Percentiles rank a stretch among this genome's conserved stretches.
Conservation (phyloP, 768 basidiomycete species). For the Tulasnella calospora region DNA sequence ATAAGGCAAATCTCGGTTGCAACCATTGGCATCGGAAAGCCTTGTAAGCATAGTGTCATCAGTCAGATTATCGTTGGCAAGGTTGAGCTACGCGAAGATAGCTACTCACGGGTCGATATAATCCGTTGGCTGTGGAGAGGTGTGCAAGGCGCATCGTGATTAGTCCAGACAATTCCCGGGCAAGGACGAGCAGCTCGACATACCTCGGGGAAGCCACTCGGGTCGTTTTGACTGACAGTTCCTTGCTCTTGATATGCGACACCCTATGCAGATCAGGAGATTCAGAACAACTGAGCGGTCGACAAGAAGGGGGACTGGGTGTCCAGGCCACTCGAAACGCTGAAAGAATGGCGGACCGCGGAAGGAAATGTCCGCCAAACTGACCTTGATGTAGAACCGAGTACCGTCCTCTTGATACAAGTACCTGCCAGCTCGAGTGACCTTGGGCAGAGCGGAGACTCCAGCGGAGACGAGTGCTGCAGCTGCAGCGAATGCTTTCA, state of each 20-base stretch:
- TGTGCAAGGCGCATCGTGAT: conserved; percentile 26
- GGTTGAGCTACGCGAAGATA: neutral
- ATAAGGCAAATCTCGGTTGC: conserved; percentile 73
- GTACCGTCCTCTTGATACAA: conserved; percentile 70
- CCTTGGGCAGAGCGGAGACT: conserved; percentile 61
- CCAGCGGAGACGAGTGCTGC: conserved; percentile 43
- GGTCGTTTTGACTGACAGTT: conserved; percentile 32
- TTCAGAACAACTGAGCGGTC: neutral
- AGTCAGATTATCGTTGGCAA: neutral
- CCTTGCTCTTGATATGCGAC: conserved; percentile 83
- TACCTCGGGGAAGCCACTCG: conserved; percentile 53
- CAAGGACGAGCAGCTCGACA: conserved; percentile 23
- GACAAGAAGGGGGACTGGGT: neutral
- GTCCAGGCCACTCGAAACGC: neutral
- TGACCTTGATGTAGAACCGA: conserved; percentile 74
- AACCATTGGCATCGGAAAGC: conserved; percentile 59
- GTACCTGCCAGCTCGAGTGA: conserved; percentile 71
- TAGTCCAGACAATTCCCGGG: neutral
- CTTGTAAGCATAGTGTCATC: neutral
- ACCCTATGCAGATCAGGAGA: conserved; percentile 38
- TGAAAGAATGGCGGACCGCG: neutral
- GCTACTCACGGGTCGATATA: conserved; percentile 60
- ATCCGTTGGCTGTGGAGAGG: conserved; percentile 52
- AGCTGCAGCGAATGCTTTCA: conserved; percentile 11
- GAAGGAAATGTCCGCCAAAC: neutral